Conservation (phyloP, 345 rosid species). For the Leavenworthia alabamica region DNA sequence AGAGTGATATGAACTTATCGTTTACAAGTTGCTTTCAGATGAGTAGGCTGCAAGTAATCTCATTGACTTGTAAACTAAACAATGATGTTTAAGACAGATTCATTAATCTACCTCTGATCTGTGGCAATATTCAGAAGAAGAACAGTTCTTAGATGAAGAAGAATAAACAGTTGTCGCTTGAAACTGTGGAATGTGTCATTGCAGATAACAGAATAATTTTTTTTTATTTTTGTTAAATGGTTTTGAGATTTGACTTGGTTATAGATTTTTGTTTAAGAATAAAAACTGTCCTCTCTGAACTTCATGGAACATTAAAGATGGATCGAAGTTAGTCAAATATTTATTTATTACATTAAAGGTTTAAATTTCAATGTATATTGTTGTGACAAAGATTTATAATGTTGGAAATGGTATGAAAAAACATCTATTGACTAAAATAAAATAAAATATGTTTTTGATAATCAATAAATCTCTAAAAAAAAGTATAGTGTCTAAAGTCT, state of each 20-base stretch:
- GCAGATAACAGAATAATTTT: background rate
- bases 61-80: conserved; percentile 22
- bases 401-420: background rate
- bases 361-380: background rate
- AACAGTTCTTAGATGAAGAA: conserved; percentile 22
- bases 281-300: conserved; percentile 6
- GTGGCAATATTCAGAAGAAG: conserved; percentile 18
- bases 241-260: background rate
- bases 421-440: background rate
- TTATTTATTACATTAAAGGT: background rate
- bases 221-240: background rate
- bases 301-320: conserved; percentile 10
- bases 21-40: conserved; percentile 23
- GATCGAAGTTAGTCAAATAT: conserved; percentile 8
- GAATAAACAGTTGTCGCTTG: conserved; percentile 16
- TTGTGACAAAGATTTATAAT: background rate
- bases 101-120: conserved; percentile 19
- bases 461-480: too few relatives aligned
- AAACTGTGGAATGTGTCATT: conserved; percentile 19
- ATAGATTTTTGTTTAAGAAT: background rate
- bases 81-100: background rate
- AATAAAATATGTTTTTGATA: too few relatives aligned
- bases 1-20: conserved; percentile 30
- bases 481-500: too few relatives aligned
- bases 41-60: conserved; percentile 25